These are phyloP conservation scores for Lindgomyces ingoldianus DNA, from an alignment of 495 filamentous ascomycete species.

Conservation along the genomic window DNA sequence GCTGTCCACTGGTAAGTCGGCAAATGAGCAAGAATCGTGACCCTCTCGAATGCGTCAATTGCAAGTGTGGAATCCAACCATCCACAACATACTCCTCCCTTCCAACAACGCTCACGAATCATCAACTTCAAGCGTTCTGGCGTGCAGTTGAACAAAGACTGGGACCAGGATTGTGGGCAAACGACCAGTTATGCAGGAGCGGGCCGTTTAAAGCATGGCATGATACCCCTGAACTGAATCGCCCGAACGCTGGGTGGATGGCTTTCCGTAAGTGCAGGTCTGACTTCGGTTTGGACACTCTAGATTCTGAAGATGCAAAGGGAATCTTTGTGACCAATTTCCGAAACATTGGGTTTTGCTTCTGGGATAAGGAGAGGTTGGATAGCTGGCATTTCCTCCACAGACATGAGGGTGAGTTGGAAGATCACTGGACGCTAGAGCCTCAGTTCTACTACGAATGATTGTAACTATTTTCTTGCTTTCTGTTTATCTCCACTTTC, in stretches of 20 bases:
- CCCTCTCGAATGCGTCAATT: neutral
- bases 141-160: neutral
- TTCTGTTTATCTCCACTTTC: too few species aligned
- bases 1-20: neutral
- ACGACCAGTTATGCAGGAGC: neutral
- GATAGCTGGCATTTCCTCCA: neutral
- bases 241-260: neutral
- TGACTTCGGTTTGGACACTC: too few species aligned
- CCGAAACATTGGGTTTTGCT: neutral
- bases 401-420: neutral
- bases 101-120: too few species aligned
- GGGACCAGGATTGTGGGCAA: neutral
- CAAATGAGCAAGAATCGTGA: neutral
- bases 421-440: too few species aligned
- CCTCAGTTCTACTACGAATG: too few species aligned
- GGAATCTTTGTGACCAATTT: neutral
- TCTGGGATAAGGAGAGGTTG: constrained; percentile 2
- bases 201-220: neutral
- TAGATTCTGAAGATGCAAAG: neutral
- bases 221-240: neutral
- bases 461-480: too few species aligned
- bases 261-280: neutral
- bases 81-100: too few species aligned
- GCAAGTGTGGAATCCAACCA: neutral
- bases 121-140: constrained; percentile 1